Conservation (phyloP, 2,329 filamentous ascomycete genomes). For the Penicillium sp. region DNA sequence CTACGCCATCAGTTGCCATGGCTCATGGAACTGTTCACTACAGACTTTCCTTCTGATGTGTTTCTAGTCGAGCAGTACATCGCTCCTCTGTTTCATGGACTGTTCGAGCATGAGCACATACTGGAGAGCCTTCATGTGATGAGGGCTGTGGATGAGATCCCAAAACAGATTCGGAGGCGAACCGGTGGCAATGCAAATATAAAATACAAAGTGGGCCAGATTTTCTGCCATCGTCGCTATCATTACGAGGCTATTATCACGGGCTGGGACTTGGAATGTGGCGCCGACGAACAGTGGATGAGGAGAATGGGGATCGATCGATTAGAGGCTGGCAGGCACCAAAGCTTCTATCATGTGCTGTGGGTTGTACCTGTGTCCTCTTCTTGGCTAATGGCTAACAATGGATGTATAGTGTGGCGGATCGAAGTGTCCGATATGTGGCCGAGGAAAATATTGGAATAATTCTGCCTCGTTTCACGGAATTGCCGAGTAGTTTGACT, state of each 20-base stretch:
- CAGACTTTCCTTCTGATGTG: slow-evolving; percentile 68
- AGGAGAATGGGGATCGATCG: slow-evolving; percentile 63
- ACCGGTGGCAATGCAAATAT: slow-evolving; percentile 47
- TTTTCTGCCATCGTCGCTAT: slow-evolving; percentile 81
- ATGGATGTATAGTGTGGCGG: slow-evolving; percentile 54
- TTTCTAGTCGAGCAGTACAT: slow-evolving; percentile 69
- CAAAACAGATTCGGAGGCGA: slow-evolving; percentile 48
- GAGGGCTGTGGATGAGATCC: slow-evolving; percentile 56
- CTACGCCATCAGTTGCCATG: slow-evolving; percentile 64
- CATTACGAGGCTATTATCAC: slow-evolving; percentile 77
- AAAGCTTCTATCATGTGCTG: slow-evolving; percentile 85
- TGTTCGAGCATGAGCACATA: slow-evolving; percentile 56
- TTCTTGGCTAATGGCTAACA: slow-evolving; percentile 21
- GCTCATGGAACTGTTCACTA: slow-evolving; percentile 64
- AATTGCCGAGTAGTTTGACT: slow-evolving; percentile 55
- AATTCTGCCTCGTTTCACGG: slow-evolving; percentile 54
- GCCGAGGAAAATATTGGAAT: slow-evolving; percentile 77
- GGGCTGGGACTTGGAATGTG: slow-evolving; percentile 73
- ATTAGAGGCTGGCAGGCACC: slow-evolving; percentile 59
- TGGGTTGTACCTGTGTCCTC: slow-evolving; percentile 52
- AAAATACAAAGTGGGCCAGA: slow-evolving; percentile 71
- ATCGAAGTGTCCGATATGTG: slow-evolving; percentile 70
- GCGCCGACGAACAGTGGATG: slow-evolving; percentile 62
- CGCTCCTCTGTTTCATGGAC: slow-evolving; percentile 58
- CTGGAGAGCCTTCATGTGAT: slow-evolving; percentile 57